These are phyloP conservation scores for Citrus mangshanensis DNA, from an alignment of 345 rosid species.

Conservation along the genomic window DNA sequence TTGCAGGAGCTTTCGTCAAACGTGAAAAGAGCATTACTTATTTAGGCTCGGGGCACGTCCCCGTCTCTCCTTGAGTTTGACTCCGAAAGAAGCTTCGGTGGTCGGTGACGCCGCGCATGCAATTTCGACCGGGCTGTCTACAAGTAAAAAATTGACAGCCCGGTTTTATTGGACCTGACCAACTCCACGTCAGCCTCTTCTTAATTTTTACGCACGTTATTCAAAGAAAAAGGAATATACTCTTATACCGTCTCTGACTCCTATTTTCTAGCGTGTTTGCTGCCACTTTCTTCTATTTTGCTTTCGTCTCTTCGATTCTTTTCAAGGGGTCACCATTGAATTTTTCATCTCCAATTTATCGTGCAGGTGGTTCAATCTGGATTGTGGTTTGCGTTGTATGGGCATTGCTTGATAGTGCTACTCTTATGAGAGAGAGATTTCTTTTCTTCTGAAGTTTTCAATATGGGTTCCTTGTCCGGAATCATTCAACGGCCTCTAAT, in stretches of 20 bases:
- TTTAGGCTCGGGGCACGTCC: background rate
- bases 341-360: background rate
- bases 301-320: background rate
- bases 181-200: background rate
- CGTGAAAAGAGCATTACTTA: background rate
- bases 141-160: constrained; percentile 20
- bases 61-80: background rate
- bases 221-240: too few relatives aligned
- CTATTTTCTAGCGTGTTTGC: background rate
- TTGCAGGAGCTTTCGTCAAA: background rate
- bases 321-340: background rate
- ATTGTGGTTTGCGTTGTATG: background rate
- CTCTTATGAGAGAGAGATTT: constrained; percentile 26
- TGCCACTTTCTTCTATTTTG: too few relatives aligned
- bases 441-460: constrained; percentile 21
- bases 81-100: constrained; percentile 1
- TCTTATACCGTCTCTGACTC: background rate
- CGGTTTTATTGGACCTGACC: constrained; percentile 17
- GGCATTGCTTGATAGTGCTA: constrained; percentile 4
- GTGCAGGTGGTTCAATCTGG: constrained; percentile 19
- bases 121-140: constrained; percentile 23
- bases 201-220: background rate
- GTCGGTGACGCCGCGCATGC: constrained; percentile 4
- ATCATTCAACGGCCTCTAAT: constrained; percentile 78
- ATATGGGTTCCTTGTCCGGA: constrained; percentile 80